Evolutionary conservation across 2,329 filamentous ascomycete species (phyloP).

Genomic region (Echinosphaeria canescens): DNA sequence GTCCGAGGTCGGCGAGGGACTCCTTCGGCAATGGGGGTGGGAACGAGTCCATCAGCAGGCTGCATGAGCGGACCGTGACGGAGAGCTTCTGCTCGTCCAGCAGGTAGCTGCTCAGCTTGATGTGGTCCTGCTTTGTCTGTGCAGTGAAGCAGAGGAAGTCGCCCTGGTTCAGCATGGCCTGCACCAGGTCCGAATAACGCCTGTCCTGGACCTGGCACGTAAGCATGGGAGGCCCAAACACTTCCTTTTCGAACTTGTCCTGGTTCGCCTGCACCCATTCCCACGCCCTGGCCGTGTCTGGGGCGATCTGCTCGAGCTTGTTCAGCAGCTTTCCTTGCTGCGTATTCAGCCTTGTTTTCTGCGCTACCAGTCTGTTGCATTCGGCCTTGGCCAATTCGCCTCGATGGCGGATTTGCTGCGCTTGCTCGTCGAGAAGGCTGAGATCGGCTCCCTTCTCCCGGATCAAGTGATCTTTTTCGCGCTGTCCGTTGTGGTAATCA

Average conservation of each 20-base stretch:
- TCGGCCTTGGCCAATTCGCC: too few species aligned
- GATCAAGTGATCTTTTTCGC: too few species aligned
- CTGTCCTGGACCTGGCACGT: conserved; percentile 61
- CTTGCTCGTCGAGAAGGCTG: too few species aligned
- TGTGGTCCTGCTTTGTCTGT: conserved; percentile 56
- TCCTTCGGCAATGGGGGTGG: conserved; percentile 8
- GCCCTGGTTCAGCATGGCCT: conserved; percentile 23
- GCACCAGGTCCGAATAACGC: conserved; percentile 34
- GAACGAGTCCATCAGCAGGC: conserved; percentile 29
- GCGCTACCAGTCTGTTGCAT: conserved; percentile 18
- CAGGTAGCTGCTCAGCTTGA: conserved; percentile 44
- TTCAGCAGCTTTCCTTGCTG: conserved; percentile 52
- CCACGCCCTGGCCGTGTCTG: conserved; percentile 50
- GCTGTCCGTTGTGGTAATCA: too few species aligned
- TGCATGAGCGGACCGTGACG: conserved; percentile 48
- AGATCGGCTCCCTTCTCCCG: too few species aligned
- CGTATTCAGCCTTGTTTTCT: conserved; percentile 41
- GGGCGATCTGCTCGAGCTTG: conserved; percentile 36
- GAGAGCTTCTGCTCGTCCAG: conserved; percentile 41
- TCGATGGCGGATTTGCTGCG: too few species aligned
- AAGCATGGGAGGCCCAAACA: conserved; percentile 65
- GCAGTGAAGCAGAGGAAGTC: conserved; percentile 51
- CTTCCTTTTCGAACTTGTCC: conserved; percentile 45
- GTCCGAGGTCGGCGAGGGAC: conserved; percentile 30
- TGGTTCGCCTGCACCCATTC: conserved; percentile 62